phyloP scores from a whole-genome alignment of 1,139 yeast species.

The Geotrichum australiense region DNA sequence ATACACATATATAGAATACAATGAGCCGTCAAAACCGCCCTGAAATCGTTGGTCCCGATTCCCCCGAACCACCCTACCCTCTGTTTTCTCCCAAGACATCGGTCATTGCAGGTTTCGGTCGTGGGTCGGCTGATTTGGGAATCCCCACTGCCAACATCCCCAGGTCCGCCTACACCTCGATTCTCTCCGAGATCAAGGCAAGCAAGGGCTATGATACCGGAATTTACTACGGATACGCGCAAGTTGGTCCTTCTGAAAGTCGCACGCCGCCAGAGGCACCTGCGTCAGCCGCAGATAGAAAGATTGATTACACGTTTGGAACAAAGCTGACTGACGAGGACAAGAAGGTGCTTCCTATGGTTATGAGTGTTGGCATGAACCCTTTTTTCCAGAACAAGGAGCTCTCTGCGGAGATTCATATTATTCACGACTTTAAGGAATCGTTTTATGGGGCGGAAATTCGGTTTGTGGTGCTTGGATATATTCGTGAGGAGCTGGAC shows the following conservation, averaged over 20 bases:
- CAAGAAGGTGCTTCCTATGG: slow-evolving; percentile 63
- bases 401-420: slow-evolving; percentile 63
- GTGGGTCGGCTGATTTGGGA: slow-evolving; percentile 91
- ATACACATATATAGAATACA: not conserved
- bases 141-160: slow-evolving; percentile 94
- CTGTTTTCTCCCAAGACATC: slow-evolving; percentile 42
- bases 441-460: slow-evolving; percentile 80
- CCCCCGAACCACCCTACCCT: slow-evolving; percentile 61
- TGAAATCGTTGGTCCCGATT: slow-evolving; percentile 40
- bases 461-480: slow-evolving; percentile 69
- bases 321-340: slow-evolving; percentile 38
- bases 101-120: slow-evolving; percentile 83
- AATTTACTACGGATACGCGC: slow-evolving; percentile 83
- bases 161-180: slow-evolving; percentile 44
- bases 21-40: slow-evolving; percentile 24
- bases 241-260: slow-evolving; percentile 28
- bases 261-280: slow-evolving; percentile 5
- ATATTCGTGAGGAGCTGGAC: slow-evolving; percentile 83
- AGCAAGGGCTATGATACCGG: slow-evolving; percentile 52
- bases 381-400: slow-evolving; percentile 79
- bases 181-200: slow-evolving; percentile 34
- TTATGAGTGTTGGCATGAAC: slow-evolving; percentile 93
- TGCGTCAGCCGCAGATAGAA: slow-evolving; percentile 19
- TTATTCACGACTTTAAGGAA: slow-evolving; percentile 60
- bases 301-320: slow-evolving; percentile 57